Base-by-base conservation (phyloP, 2,329 filamentous ascomycete genomes). In the Magnaporthiopsis rhizophila region DNA sequence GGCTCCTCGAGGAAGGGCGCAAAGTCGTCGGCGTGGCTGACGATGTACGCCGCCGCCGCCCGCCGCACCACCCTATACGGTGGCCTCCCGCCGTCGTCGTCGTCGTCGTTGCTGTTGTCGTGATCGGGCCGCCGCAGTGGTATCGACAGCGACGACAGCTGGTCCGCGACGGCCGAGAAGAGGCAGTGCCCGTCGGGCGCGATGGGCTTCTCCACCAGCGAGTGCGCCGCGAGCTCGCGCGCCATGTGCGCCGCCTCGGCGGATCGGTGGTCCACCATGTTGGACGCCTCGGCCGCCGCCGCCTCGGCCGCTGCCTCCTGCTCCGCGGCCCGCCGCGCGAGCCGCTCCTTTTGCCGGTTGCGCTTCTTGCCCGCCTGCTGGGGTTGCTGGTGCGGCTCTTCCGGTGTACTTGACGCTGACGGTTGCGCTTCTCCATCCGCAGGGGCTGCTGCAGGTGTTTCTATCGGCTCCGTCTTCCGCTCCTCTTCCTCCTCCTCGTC, bases 121-220 rank as follows among this genome's bases (percentile, higher is more conserved):
- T 62, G 66, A 28, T 63, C 59, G 2, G 24, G 7, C 13, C 68
- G 66, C 13, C 65, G 67, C 1, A 87, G 70, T 1, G 81, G 71
- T 18, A 87, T 78, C 2, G 73, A 77, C 59, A 81, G 76, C 64
- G 83, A 79, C 64, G 77, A 78, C 63, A 97, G 81, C 76, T 97
- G 92, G 74, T 95, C 91, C 32, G 94, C 93, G 62, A 98, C 84
- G 0, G 95, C 92, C 21, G 92, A 90, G 77, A 98, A 99, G 21
- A 99, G 80, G 73, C 95, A 99, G 77, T 99, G 95, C 0, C 95
- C 95, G 76, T 99, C 94, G 0, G 95, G 92, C 56, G 84, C 84
- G 65, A 99, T 92, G 65, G 91, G 87, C 70, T 90, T 84, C 78
- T 97, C 91, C 26, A 79, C 80, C 21, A 98, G 81, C 0, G 81